Evolutionary conservation across 306 rosid species (phyloP), one percentile per base, ranked within the genome.

Genomic region (Casuarina equisetifolia): DNA sequence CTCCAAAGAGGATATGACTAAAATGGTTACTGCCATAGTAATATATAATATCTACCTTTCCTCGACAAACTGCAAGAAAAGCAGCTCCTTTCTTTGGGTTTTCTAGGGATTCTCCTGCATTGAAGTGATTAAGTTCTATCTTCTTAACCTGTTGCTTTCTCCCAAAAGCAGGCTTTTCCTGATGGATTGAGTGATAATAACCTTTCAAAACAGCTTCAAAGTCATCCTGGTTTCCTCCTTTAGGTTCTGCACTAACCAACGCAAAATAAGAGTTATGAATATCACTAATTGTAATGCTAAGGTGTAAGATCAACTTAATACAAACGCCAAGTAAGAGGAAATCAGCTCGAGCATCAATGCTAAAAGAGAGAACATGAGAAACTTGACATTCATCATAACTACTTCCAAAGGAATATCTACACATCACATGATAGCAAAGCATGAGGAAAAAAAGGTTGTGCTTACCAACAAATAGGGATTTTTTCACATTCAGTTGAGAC

Each of bases 21-120:
- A 8, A 19, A 57, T 6, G 63, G 63, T 16, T 57, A 9, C 39
- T 25, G 39, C 9, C 39, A 25, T 5, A 58, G 55, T 9, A 53
- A 49, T 74, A 61, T 51, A 78, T 55, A 78, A 84, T 20, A 19
- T 38, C 17, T 77, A 94, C 98, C 98, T 94, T 94, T 89, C 98
- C 98, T 76, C 98, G 92, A 83, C 89, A 94, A 72, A 94, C 98
- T 36, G 95, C 98, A 73, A 94, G 88, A 57, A 94, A 86, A 72
- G 97, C 97, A 54, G 97, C 97, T 83, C 93, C 92, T 81, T 84
- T 86, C 72, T 76, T 81, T 71, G 74, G 69, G 70, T 68, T 80
- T 66, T 83, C 78, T 46, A 50, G 74, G 72, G 83, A 77, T 68
- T 85, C 86, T 59, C 73, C 80, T 42, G 74, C 80, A 71, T 82